Base-by-base conservation (phyloP, 805 yeast genomes). In the Metschnikowia noctiluminum region DNA sequence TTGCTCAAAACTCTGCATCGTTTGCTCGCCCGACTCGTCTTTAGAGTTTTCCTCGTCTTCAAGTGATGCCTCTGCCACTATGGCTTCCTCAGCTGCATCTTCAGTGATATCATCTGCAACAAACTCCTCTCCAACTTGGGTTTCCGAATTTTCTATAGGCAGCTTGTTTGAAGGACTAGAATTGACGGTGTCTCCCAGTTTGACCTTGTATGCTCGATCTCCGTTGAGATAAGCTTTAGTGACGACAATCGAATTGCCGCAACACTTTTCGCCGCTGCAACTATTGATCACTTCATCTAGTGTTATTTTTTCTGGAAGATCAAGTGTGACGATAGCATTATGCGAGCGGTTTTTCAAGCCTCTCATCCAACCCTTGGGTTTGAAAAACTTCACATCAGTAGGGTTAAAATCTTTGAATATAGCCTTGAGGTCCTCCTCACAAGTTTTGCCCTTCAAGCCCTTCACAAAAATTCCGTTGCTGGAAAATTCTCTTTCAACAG, bases 321-420 rank as follows among this genome's bases (percentile, higher is more conserved):
- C 69, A 49, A 78, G 65, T 42, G 73, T 78, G 43, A 73, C 77
- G 66, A 76, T 74, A 44, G 87, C 89, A 44, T 78, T 74, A 12
- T 74, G 73, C 45, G 64, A 56, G 39, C 68, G 67, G 41, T 67
- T 70, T 30, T 63, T 64, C 51, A 71, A 63, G 30, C 59, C 57
- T 38, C 60, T 57, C 46, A 56, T 57, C 36, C 60, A 55, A 40
- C 66, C 68, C 43, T 56, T 58, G 36, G 70, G 70, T 56, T 71
- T 75, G 58, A 72, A 76, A 38, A 80, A 69, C 61, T 72, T 75
- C 36, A 80, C 71, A 38, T 73, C 78, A 34, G 68, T 66, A 10
- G 84, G 81, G 11, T 62, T 61, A 59, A 64, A 80, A 0, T 66
- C 76, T 16, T 65, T 41, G 46, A 55, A 78, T 56, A 64, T 73